phyloP scores from a whole-genome alignment of 139 green algal genomes.

The Auxenochlorella pyrenoidosa region DNA sequence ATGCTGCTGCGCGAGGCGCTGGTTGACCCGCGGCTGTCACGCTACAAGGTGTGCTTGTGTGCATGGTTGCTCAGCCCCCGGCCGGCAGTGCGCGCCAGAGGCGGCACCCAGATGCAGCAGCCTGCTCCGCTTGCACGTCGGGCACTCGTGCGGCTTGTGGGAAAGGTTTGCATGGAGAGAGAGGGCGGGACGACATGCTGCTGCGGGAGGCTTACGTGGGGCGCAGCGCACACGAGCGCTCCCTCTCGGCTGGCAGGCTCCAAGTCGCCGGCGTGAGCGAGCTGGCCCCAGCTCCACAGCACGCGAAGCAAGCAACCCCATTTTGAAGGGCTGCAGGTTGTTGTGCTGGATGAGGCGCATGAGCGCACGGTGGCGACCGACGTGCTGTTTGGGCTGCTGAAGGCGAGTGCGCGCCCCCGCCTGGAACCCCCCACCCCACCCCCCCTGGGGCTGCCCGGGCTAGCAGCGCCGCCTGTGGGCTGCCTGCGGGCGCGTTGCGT shows the following conservation, averaged over 20 bases:
- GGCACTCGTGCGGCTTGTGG: no score
- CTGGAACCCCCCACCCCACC: no score
- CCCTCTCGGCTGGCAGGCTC: no score
- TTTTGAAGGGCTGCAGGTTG: background rate
- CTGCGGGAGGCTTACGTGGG: no score
- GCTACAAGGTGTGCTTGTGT: conserved; percentile 69
- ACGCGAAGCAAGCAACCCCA: conserved; percentile 16
- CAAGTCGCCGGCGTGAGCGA: no score
- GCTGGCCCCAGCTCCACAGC: no score
- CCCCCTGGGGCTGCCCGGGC: background rate
- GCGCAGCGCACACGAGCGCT: no score
- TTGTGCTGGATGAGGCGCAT: conserved; percentile 96
- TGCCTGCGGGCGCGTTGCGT: background rate
- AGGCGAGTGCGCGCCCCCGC: conserved; percentile 33
- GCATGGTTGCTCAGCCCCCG: background rate
- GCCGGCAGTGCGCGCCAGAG: background rate
- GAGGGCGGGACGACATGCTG: no score
- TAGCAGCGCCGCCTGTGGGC: background rate
- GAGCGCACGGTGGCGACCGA: conserved; percentile 95
- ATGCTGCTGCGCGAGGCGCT: conserved; percentile 96
- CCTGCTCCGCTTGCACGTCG: no score
- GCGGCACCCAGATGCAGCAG: no score
- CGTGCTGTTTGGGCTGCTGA: conserved; percentile 93
- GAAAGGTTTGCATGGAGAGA: no score
- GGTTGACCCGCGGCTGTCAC: conserved; percentile 76